A percentile compares a stretch with the other conserved stretches of the same genome.
Evolutionary conservation across 1,139 yeast genomes (phyloP).

Genomic region (Debaryomycetaceae sp.): DNA sequence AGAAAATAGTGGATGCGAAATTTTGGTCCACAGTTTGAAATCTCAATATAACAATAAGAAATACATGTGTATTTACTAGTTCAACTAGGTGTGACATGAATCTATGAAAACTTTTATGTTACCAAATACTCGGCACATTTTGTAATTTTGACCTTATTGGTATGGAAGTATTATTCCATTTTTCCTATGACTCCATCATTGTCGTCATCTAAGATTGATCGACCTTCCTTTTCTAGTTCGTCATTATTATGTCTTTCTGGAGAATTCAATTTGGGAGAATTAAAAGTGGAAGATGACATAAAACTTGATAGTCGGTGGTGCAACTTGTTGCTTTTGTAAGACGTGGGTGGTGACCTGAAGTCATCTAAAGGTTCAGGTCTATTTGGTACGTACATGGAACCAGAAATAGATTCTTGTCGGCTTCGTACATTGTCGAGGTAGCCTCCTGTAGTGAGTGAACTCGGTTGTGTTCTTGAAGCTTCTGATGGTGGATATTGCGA

Average conservation of each 20-base stretch:
- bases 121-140: not conserved
- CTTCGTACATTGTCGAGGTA: conserved; percentile 9
- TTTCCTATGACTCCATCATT: conserved; percentile 21
- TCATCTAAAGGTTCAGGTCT: not conserved
- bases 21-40: too few species aligned
- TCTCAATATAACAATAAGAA: not conserved
- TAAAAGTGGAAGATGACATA: conserved; percentile 1
- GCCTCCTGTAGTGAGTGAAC: conserved; percentile 11
- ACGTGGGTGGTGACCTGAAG: conserved; percentile 7
- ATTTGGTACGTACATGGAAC: conserved; percentile 2
- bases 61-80: not conserved
- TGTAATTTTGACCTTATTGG: too few species aligned
- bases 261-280: conserved; percentile 1
- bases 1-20: too few species aligned
- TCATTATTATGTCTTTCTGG: conserved; percentile 1
- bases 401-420: not conserved
- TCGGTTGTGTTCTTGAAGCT: conserved; percentile 1
- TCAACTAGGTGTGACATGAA: not conserved
- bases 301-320: conserved; percentile 1
- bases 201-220: conserved; percentile 5
- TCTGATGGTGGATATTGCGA: conserved; percentile 12
- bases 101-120: not conserved
- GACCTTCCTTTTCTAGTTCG: conserved; percentile 4
- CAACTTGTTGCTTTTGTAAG: conserved; percentile 4
- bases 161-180: conserved; percentile 14